Evolutionary conservation across 192 early-diverging fungal species (phyloP).

Genomic region (Haplosporangium gracile): DNA sequence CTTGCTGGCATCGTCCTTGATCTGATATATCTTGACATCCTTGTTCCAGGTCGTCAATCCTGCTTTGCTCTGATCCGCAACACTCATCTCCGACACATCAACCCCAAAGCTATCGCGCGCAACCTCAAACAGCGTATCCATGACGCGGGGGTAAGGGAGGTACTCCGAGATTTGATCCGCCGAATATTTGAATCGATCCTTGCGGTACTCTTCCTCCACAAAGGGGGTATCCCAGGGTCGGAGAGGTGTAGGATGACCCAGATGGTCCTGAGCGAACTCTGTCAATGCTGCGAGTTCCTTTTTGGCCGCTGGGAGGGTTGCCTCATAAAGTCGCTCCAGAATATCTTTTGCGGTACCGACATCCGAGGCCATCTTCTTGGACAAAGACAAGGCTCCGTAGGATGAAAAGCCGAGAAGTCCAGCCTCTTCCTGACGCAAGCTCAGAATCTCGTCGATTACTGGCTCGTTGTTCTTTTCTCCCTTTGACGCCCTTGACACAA

Average conservation of each 20-base stretch:
- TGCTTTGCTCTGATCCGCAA: slow-evolving; percentile 41
- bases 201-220: slow-evolving; percentile 66
- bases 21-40: slow-evolving; percentile 70
- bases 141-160: slow-evolving; percentile 65
- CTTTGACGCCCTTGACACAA: slow-evolving; percentile 64
- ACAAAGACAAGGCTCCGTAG: slow-evolving; percentile 66
- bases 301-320: slow-evolving; percentile 60
- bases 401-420: slow-evolving; percentile 60
- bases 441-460: slow-evolving; percentile 68
- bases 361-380: slow-evolving; percentile 68
- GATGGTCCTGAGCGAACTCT: slow-evolving; percentile 57
- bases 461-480: slow-evolving; percentile 66
- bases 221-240: slow-evolving; percentile 66
- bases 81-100: slow-evolving; percentile 58
- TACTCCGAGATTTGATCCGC: slow-evolving; percentile 70
- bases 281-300: slow-evolving; percentile 59
- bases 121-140: slow-evolving; percentile 68
- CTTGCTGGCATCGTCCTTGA: slow-evolving; percentile 57
- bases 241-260: slow-evolving; percentile 55
- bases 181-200: slow-evolving; percentile 63
- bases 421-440: slow-evolving; percentile 65
- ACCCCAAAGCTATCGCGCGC: slow-evolving; percentile 64
- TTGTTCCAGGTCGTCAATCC: slow-evolving; percentile 65
- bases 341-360: slow-evolving; percentile 58
- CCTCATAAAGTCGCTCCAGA: slow-evolving; percentile 58